These are phyloP conservation scores for Aegilops umbellulata DNA, from an alignment of 176 grass and related monocot genomes.

Conservation along the genomic window DNA sequence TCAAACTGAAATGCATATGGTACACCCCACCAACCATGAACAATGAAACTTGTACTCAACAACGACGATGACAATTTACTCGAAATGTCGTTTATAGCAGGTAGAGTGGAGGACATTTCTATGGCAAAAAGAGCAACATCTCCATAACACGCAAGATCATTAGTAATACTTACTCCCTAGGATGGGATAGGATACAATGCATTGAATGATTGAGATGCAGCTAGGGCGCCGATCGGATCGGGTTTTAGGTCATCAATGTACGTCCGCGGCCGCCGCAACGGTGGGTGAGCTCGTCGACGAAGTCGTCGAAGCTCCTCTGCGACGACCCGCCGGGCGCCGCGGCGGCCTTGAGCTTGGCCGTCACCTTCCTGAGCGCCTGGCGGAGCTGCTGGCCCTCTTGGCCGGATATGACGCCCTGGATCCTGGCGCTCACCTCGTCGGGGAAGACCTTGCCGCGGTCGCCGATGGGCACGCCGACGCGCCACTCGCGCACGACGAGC, in stretches of 20 bases:
- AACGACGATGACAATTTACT: background rate
- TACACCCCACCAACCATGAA: too few species aligned
- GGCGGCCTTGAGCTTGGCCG: slow-evolving; percentile 28
- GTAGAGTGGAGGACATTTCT: background rate
- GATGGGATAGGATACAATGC: background rate
- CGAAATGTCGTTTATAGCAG: background rate
- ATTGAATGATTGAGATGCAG: background rate
- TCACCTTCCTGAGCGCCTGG: slow-evolving; percentile 33
- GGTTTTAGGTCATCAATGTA: too few species aligned
- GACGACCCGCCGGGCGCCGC: slow-evolving; percentile 50
- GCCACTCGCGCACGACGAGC: slow-evolving; percentile 24
- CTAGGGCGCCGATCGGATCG: background rate
- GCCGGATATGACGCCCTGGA: slow-evolving; percentile 43
- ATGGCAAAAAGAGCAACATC: too few species aligned
- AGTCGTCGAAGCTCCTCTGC: slow-evolving; percentile 53
- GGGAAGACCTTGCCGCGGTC: slow-evolving; percentile 35
- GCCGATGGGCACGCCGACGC: slow-evolving; percentile 26
- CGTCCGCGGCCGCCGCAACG: background rate
- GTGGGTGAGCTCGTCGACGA: slow-evolving; percentile 49
- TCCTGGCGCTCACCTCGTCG: slow-evolving; percentile 35
- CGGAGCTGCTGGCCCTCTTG: slow-evolving; percentile 25
- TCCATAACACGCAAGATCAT: background rate
- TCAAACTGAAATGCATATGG: background rate
- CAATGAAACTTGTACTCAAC: too few species aligned
- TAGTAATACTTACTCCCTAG: background rate